Conservation (phyloP, 495 filamentous ascomycete genomes). For the Annulohypoxylon stygium region DNA sequence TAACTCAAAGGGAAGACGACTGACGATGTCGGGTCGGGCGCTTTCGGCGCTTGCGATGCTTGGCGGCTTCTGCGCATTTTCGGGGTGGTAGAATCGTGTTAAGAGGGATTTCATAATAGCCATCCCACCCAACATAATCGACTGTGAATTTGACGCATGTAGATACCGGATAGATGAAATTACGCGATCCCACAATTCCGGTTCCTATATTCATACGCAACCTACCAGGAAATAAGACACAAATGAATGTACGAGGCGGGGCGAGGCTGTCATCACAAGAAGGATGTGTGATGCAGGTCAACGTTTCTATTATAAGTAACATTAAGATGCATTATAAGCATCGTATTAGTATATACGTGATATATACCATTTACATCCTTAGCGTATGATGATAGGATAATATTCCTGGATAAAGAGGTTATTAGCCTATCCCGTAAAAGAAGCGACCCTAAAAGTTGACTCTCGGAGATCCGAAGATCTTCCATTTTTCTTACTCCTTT, state of each 20-base stretch:
- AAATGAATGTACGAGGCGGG: not conserved
- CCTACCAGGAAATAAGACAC: not conserved
- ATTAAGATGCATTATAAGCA: not conserved
- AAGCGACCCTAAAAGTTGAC: not conserved
- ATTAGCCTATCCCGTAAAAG: not conserved
- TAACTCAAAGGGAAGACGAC: slow-evolving; percentile 50
- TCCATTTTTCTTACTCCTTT: not conserved
- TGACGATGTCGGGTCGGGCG: slow-evolving; percentile 39
- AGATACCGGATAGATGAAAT: not conserved
- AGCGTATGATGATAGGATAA: not conserved
- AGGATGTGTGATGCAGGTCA: not conserved
- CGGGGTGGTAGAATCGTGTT: slow-evolving; percentile 23
- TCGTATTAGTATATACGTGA: not conserved
- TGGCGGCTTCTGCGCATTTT: slow-evolving; percentile 5
- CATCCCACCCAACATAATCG: not conserved
- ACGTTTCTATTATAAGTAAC: not conserved
- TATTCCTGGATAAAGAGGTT: not conserved
- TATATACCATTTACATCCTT: not conserved
- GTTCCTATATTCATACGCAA: not conserved
- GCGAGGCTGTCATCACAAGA: slow-evolving; percentile 4
- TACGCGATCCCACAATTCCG: not conserved
- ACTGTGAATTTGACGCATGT: not conserved
- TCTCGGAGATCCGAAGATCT: not conserved
- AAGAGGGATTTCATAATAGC: slow-evolving; percentile 43
- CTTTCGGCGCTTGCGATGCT: not conserved